phyloP scores from a whole-genome alignment of 2,329 filamentous ascomycete genomes.

The Fusarium veterinarium region DNA sequence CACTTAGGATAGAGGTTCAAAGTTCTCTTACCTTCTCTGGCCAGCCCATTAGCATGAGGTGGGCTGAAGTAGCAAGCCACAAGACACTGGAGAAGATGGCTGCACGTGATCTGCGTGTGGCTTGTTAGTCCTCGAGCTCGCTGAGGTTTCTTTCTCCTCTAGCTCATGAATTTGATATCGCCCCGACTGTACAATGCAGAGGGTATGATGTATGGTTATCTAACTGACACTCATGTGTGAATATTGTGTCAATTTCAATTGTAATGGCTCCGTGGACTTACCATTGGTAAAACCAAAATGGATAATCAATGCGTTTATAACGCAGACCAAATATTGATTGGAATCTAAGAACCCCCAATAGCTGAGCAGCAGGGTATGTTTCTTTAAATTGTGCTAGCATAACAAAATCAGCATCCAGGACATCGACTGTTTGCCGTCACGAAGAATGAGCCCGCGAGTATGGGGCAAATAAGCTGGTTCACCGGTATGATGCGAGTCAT shows the following conservation, averaged over 20 bases:
- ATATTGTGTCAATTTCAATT: not conserved
- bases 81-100: not conserved
- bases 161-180: not conserved
- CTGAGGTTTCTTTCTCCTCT: not conserved
- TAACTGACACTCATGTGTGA: not conserved
- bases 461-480: not conserved
- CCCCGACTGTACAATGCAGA: not conserved
- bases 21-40: not conserved
- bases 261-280: not conserved
- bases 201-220: not conserved
- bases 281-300: not conserved
- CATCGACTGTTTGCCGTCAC: not conserved
- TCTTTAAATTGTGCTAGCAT: not conserved
- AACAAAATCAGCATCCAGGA: not conserved
- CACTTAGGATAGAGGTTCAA: not conserved
- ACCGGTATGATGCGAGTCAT: not conserved
- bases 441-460: not conserved
- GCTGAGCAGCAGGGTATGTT: not conserved
- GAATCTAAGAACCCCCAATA: not conserved
- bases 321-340: not conserved
- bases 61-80: not conserved
- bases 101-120: constrained; percentile 18
- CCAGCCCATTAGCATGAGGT: not conserved
- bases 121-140: not conserved
- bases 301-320: not conserved